Conservation (phyloP, 2,329 filamentous ascomycete species). For the Zalaria sp. region DNA sequence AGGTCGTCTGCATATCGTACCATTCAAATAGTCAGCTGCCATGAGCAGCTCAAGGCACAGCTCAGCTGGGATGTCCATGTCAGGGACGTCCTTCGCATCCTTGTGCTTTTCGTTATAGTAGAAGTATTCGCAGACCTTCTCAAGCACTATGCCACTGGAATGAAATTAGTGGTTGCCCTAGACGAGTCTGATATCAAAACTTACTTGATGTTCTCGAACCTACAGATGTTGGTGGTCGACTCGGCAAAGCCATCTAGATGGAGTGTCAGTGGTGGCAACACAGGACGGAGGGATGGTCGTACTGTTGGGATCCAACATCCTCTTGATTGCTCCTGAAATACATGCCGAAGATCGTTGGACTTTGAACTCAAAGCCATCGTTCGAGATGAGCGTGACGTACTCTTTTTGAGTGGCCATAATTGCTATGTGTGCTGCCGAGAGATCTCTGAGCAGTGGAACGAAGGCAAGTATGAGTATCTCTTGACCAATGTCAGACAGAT, state of each 20-base stretch:
- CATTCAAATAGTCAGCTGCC: slow-evolving; percentile 63
- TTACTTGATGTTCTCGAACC: slow-evolving; percentile 63
- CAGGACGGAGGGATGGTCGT: slow-evolving; percentile 15
- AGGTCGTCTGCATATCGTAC: slow-evolving; percentile 21
- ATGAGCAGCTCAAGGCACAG: slow-evolving; percentile 64
- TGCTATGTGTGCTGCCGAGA: slow-evolving; percentile 9
- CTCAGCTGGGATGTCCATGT: slow-evolving; percentile 70
- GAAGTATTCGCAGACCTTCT: slow-evolving; percentile 72
- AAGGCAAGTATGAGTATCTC: too few relatives aligned
- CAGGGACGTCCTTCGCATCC: slow-evolving; percentile 57
- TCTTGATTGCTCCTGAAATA: slow-evolving; percentile 57
- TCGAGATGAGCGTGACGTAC: slow-evolving; percentile 65
- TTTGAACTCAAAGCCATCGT: slow-evolving; percentile 64
- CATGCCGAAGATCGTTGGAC: slow-evolving; percentile 56
- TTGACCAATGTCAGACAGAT: too few relatives aligned
- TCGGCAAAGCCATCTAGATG: slow-evolving; percentile 48
- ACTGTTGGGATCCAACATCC: slow-evolving; percentile 61
- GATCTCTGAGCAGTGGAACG: too few relatives aligned
- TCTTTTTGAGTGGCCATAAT: slow-evolving; percentile 31
- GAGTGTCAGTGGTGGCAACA: background rate
- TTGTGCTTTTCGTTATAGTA: slow-evolving; percentile 68
- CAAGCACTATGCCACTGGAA: slow-evolving; percentile 54
- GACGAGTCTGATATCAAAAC: slow-evolving; percentile 12
- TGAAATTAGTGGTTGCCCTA: background rate
- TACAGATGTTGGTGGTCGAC: slow-evolving; percentile 48